Base-by-base conservation (phyloP, 352 stramenopile species). In the Phytophthora sansomeana region DNA sequence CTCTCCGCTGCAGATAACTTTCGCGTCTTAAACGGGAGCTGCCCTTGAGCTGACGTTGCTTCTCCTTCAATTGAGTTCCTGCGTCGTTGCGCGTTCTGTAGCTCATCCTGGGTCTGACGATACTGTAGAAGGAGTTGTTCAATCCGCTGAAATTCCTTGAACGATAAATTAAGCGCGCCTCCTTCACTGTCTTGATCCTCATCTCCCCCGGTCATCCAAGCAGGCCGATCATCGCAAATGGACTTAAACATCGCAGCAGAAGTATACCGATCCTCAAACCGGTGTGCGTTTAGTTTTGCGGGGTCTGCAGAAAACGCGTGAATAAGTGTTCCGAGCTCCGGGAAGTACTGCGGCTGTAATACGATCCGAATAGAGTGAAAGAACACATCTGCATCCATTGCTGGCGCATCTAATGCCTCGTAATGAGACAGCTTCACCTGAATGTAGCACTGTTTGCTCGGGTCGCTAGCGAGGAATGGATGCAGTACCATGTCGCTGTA, bases 351-450 rank as follows among this genome's bases (percentile, higher is more conserved):
- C 4, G 89, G 89, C 54, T 95, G 87, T 5, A 95, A 58, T 7
- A 95, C 84, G 10, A 94, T 73, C 6, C 81, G 75, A 47, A 95
- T 82, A 19, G 85, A 92, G 67, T 93, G 89, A 38, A 96, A 75
- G 59, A 96, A 96, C 7, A 95, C 52, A 57, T 95, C 86, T 3
- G 83, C 83, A 65, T 96, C 89, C 43, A 95, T 72, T 3, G 81
- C 67, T 0, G 88, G 88, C 7, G 82, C 79, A 46, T 91, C 86
- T 9, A 92, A 70, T 32, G 78, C 81, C 41, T 91, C 81, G 46
- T 91, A 93, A 62, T 95, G 87, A 0, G 83, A 90, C 21, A 95
- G 35, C 47, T 96, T 95, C 11, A 96, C 57, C 51, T 96, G 87
- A 21, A 96, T 76, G 46, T 94, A 96, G 54, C 81, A 90, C 60